Evolutionary conservation across 2,329 filamentous ascomycete genomes (phyloP).

Genomic region (Neonectria hederae): DNA sequence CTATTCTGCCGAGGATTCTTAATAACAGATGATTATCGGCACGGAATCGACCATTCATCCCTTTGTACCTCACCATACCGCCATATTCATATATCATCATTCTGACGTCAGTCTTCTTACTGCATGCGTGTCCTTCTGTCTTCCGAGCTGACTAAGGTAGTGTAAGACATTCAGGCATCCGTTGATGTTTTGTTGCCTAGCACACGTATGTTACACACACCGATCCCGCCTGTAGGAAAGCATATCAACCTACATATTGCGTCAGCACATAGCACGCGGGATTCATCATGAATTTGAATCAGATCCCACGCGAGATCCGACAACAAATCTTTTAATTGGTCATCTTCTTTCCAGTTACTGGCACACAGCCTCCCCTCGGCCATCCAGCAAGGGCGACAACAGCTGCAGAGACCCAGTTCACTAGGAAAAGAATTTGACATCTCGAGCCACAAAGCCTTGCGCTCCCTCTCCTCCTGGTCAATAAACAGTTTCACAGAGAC

Average conservation of each 20-base stretch:
- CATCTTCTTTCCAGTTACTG: background rate
- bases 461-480: background rate
- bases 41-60: too few relatives aligned
- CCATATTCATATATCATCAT: too few relatives aligned
- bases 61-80: too few relatives aligned
- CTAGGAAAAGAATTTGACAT: background rate
- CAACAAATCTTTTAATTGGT: conserved; percentile 8
- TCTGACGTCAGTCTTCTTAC: too few relatives aligned
- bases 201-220: too few relatives aligned
- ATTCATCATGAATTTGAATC: background rate
- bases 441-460: background rate
- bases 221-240: too few relatives aligned
- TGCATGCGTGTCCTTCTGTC: too few relatives aligned
- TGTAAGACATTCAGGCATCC: too few relatives aligned
- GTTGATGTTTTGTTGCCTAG: too few relatives aligned
- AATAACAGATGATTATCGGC: too few relatives aligned
- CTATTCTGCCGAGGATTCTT: too few relatives aligned
- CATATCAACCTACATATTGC: background rate
- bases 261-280: background rate
- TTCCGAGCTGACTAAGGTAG: too few relatives aligned
- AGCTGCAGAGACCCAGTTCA: background rate
- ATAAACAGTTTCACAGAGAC: background rate
- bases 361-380: conserved; percentile 2
- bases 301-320: conserved; percentile 11
- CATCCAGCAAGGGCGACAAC: conserved; percentile 4